phyloP scores from a whole-genome alignment of 2,329 filamentous ascomycete genomes.

The Colletotrichum abscissum region DNA sequence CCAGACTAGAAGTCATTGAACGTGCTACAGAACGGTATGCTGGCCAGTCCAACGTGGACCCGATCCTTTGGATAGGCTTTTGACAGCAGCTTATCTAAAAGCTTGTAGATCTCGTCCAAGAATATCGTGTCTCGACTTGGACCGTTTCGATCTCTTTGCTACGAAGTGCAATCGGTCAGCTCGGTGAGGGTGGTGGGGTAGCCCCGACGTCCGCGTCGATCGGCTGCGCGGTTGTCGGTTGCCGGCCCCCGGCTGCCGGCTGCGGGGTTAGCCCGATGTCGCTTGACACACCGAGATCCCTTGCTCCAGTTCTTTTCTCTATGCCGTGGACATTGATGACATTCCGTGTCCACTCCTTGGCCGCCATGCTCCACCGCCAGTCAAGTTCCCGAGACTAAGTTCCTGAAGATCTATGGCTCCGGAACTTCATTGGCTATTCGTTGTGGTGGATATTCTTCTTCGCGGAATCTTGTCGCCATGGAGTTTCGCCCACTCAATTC shows the following conservation, averaged over 20 bases:
- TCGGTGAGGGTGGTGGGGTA: conserved; percentile 29
- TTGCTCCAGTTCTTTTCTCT: conserved; percentile 25
- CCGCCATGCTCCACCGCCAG: conserved; percentile 19
- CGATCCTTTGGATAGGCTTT: conserved; percentile 5
- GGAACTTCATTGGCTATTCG: conserved; percentile 21
- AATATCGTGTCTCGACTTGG: not conserved
- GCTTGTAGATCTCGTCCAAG: conserved; percentile 7
- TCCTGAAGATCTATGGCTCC: conserved; percentile 26
- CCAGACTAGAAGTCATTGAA: not conserved
- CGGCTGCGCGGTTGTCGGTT: conserved; percentile 32
- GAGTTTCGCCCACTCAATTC: not conserved
- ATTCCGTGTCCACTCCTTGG: conserved; percentile 26
- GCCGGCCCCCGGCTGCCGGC: conserved; percentile 24
- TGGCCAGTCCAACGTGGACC: not conserved
- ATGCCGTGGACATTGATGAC: conserved; percentile 24
- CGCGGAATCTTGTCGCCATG: not conserved
- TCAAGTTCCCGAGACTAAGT: conserved; percentile 30
- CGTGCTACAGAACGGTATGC: not conserved
- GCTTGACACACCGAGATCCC: conserved; percentile 32
- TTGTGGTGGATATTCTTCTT: not conserved
- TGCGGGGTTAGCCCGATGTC: conserved; percentile 33
- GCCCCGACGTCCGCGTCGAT: conserved; percentile 30
- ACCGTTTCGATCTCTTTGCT: not conserved
- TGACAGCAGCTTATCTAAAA: not conserved
- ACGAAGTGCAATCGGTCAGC: conserved; percentile 20